Conservation (phyloP, 2,329 filamentous ascomycete species). For the Endocalyx cinctus region DNA sequence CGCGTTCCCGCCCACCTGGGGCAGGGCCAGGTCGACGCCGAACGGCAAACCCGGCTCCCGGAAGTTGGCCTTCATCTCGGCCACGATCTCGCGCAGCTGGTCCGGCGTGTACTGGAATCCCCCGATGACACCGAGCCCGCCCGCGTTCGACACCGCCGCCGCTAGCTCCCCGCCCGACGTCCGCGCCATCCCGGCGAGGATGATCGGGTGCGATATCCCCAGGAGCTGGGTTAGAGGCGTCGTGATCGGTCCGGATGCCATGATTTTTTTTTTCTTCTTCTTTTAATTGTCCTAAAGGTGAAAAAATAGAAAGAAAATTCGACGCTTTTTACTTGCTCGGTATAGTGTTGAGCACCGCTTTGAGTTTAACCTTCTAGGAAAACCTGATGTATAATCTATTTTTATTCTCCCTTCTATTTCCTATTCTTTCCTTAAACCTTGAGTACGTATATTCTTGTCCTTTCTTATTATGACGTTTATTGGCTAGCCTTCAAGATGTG, state of each 20-base stretch:
- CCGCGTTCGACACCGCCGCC: constrained; percentile 83
- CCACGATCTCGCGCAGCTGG: constrained; percentile 75
- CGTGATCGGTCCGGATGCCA: constrained; percentile 52
- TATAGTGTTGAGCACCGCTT: too few relatives aligned
- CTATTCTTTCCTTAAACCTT: too few relatives aligned
- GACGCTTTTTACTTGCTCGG: too few relatives aligned
- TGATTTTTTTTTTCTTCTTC: constrained; percentile 27
- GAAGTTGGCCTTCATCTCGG: constrained; percentile 77
- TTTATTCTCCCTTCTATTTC: too few relatives aligned
- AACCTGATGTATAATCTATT: too few relatives aligned
- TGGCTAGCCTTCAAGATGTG: too few relatives aligned
- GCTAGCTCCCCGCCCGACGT: constrained; percentile 74
- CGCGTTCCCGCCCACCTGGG: constrained; percentile 78
- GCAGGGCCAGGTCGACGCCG: constrained; percentile 85
- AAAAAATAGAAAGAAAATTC: too few relatives aligned
- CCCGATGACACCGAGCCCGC: constrained; percentile 74
- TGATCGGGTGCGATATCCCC: constrained; percentile 79
- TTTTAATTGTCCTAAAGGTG: too few relatives aligned
- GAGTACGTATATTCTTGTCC: too few relatives aligned
- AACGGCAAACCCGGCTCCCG: constrained; percentile 67
- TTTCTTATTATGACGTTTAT: too few relatives aligned
- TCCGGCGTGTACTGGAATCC: constrained; percentile 67
- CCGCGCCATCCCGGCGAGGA: constrained; percentile 91
- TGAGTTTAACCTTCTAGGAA: too few relatives aligned
- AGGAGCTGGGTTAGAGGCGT: constrained; percentile 77